Conservation (phyloP, 345 rosid genomes). For the Hibiscus trionum region DNA sequence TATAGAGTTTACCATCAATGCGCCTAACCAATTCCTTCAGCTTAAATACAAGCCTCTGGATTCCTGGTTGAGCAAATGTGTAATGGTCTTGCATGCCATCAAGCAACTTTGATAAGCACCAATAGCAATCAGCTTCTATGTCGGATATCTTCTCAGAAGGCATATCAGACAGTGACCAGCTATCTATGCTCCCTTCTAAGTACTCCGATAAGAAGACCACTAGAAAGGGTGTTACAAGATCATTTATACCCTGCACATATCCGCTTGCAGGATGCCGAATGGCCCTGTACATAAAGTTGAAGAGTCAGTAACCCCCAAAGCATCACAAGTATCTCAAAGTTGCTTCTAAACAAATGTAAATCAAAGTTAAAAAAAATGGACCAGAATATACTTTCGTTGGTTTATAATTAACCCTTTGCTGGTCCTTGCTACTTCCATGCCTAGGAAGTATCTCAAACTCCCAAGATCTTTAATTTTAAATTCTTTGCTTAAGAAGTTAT, state of each 20-base stretch:
- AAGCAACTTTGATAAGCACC: not conserved
- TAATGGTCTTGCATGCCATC: not conserved
- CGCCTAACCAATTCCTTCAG: not conserved
- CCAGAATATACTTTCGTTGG: too few relatives aligned
- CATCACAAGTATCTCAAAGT: not conserved
- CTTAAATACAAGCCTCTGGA: not conserved
- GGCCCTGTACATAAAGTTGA: not conserved
- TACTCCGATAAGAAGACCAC: not conserved
- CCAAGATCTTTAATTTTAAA: too few relatives aligned
- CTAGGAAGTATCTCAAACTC: too few relatives aligned
- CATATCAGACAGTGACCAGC: not conserved
- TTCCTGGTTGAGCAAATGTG: not conserved
- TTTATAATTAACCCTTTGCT: too few relatives aligned
- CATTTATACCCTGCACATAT: not conserved
- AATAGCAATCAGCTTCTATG: not conserved
- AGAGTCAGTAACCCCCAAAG: not conserved
- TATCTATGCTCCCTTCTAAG: not conserved
- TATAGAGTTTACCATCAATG: not conserved
- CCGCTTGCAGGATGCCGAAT: not conserved
- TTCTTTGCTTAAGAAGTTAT: too few relatives aligned
- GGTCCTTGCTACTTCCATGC: too few relatives aligned
- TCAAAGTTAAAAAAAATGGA: not conserved
- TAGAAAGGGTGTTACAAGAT: not conserved
- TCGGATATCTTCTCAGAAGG: not conserved
- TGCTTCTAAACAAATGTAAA: not conserved